Evolutionary conservation across 768 basidiomycete species (phyloP).

Genomic region (Mycena rebaudengoi): DNA sequence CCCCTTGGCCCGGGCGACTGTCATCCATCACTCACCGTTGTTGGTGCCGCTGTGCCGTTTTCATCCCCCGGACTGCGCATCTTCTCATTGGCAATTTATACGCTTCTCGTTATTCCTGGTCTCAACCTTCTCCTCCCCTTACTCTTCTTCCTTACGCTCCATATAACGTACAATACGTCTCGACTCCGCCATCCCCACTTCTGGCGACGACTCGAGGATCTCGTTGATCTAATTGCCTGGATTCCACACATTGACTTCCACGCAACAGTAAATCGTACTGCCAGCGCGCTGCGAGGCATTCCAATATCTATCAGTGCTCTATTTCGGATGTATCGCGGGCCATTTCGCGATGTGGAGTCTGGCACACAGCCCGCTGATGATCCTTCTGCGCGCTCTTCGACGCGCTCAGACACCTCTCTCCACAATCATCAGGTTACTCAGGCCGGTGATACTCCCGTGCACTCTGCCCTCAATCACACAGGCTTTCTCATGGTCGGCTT

Average conservation of each 20-base stretch:
- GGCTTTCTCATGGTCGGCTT: too few relatives aligned
- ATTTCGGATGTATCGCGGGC: too few relatives aligned
- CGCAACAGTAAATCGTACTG: not conserved
- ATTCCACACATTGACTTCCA: not conserved
- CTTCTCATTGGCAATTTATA: not conserved
- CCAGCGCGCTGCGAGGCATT: not conserved
- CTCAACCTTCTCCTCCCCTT: not conserved
- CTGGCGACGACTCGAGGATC: not conserved
- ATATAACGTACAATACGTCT: not conserved
- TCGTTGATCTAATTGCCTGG: not conserved
- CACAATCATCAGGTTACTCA: too few relatives aligned
- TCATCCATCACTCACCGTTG: not conserved
- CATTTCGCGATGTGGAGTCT: too few relatives aligned
- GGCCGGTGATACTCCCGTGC: too few relatives aligned
- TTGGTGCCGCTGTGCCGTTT: not conserved
- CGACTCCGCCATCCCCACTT: not conserved
- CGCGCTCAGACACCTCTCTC: too few relatives aligned
- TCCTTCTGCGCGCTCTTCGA: too few relatives aligned
- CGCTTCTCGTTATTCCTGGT: not conserved
- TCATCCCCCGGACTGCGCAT: not conserved
- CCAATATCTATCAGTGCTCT: not conserved
- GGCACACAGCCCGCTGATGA: too few relatives aligned
- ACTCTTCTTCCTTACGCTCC: not conserved
- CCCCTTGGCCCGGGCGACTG: not conserved
- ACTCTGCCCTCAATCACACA: too few relatives aligned